Percentiles rank a stretch among this genome's conserved stretches.
Conservation (phyloP, 352 stramenopile species). For the Phytophthora foliorum region DNA sequence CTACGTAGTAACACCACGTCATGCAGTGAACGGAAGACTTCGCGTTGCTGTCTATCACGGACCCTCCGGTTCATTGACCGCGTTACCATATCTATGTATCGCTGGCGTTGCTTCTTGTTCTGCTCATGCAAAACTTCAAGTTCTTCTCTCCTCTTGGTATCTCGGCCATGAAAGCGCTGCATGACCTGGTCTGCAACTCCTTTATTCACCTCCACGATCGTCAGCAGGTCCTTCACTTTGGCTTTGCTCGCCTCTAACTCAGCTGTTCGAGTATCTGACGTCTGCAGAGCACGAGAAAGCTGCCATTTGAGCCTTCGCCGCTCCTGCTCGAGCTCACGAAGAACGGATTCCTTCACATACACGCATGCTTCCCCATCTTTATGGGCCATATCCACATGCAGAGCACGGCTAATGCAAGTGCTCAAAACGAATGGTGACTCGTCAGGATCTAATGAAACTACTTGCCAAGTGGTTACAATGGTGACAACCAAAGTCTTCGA, state of each 20-base stretch:
- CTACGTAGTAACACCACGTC: background rate
- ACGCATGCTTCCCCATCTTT: constrained; percentile 36
- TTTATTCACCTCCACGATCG: constrained; percentile 78
- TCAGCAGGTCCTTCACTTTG: constrained; percentile 72
- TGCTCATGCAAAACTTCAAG: constrained; percentile 33
- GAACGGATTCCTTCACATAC: constrained; percentile 60
- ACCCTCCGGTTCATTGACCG: constrained; percentile 32
- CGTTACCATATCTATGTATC: constrained; percentile 30
- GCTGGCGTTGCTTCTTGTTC: constrained; percentile 33
- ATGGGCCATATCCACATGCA: constrained; percentile 22
- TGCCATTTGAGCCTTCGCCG: constrained; percentile 65
- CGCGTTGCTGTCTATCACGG: constrained; percentile 26
- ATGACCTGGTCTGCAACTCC: constrained; percentile 52
- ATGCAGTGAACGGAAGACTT: constrained; percentile 29
- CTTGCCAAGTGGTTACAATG: too few relatives aligned
- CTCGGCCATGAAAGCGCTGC: constrained; percentile 49
- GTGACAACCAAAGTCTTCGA: background rate
- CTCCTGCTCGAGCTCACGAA: constrained; percentile 64
- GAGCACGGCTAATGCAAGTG: constrained; percentile 1
- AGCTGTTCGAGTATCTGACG: constrained; percentile 46
- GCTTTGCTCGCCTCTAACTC: constrained; percentile 47
- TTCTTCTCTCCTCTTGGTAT: constrained; percentile 44
- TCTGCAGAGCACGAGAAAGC: constrained; percentile 48
- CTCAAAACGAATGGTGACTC: constrained; percentile 29
- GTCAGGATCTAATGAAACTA: constrained; percentile 23